Evolutionary conservation across 2,329 filamentous ascomycete species (phyloP).

Genomic region (Xenoacremonium recifei): DNA sequence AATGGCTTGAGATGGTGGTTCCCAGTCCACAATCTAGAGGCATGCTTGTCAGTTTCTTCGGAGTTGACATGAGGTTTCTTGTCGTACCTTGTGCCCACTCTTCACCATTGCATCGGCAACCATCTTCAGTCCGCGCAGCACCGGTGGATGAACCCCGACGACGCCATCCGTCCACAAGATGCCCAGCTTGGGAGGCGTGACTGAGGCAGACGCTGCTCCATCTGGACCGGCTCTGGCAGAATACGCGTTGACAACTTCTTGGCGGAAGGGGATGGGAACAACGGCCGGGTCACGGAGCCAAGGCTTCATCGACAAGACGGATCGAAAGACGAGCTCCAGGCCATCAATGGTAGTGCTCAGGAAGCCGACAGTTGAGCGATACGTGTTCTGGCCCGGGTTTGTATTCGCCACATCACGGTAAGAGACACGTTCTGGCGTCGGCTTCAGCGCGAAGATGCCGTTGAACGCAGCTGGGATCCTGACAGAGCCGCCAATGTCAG

Average conservation of each 20-base stretch:
- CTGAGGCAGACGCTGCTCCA: constrained; percentile 13
- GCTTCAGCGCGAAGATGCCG: constrained; percentile 22
- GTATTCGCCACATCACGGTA: background rate
- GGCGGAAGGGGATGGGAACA: constrained; percentile 35
- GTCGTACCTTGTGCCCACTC: constrained; percentile 28
- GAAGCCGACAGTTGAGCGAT: constrained; percentile 56
- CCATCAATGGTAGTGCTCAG: constrained; percentile 58
- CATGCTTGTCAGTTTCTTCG: no score
- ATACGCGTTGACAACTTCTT: constrained; percentile 16
- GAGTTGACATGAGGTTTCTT: no score
- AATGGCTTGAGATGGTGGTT: constrained; percentile 10
- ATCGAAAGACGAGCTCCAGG: constrained; percentile 62
- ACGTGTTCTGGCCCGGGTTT: constrained; percentile 47
- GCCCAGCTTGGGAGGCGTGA: constrained; percentile 39
- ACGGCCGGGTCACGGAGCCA: constrained; percentile 37
- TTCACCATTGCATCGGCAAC: constrained; percentile 23
- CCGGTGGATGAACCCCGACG: constrained; percentile 35
- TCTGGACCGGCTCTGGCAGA: constrained; percentile 19
- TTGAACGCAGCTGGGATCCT: constrained; percentile 24
- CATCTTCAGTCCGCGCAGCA: constrained; percentile 30
- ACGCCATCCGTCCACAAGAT: constrained; percentile 2
- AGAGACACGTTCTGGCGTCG: constrained; percentile 17
- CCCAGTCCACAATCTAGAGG: constrained; percentile 35
- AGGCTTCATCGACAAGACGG: constrained; percentile 39
- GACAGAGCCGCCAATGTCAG: constrained; percentile 26